A percentile compares a stretch with the other conserved stretches of the same genome.
These are phyloP conservation scores for Saccharomyces eubayanus DNA, from an alignment of 805 yeast species.

Conservation along the genomic window DNA sequence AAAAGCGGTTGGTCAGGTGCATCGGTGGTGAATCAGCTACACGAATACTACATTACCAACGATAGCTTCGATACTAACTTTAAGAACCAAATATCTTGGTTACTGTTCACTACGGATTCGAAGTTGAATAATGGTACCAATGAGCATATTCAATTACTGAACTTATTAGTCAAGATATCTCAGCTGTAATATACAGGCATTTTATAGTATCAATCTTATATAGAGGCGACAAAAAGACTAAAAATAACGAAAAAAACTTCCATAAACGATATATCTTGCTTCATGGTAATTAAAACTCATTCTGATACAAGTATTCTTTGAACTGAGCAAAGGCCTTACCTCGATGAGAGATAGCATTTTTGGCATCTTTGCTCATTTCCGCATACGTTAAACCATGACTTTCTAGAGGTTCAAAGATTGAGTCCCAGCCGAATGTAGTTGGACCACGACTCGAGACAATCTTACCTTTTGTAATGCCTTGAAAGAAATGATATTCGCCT, in stretches of 20 bases:
- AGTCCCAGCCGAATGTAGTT: slow-evolving; percentile 88
- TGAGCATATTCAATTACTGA: slow-evolving; percentile 75
- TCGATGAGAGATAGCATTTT: slow-evolving; percentile 83
- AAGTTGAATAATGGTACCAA: slow-evolving; percentile 78
- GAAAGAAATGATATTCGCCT: slow-evolving; percentile 70
- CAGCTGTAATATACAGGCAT: slow-evolving; percentile 10
- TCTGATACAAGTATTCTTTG: slow-evolving; percentile 40
- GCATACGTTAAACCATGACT: slow-evolving; percentile 68
- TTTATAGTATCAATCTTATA: not conserved
- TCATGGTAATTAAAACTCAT: not conserved
- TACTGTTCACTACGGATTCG: slow-evolving; percentile 67
- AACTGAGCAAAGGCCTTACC: slow-evolving; percentile 73
- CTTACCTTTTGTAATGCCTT: slow-evolving; percentile 73
- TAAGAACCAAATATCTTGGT: slow-evolving; percentile 57
- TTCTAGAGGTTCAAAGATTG: slow-evolving; percentile 65
- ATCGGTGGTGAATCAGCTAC: slow-evolving; percentile 63
- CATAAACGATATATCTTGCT: not conserved
- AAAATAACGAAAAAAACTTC: not conserved
- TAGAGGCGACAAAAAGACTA: not conserved
- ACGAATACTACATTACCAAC: slow-evolving; percentile 53
- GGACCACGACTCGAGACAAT: slow-evolving; percentile 79
- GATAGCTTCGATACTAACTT: slow-evolving; percentile 42
- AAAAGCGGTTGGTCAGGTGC: slow-evolving; percentile 74
- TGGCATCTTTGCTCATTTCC: slow-evolving; percentile 69
- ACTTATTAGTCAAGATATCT: slow-evolving; percentile 49